phyloP scores from a whole-genome alignment of 768 basidiomycete genomes.

The Fomitopsis pulvina region DNA sequence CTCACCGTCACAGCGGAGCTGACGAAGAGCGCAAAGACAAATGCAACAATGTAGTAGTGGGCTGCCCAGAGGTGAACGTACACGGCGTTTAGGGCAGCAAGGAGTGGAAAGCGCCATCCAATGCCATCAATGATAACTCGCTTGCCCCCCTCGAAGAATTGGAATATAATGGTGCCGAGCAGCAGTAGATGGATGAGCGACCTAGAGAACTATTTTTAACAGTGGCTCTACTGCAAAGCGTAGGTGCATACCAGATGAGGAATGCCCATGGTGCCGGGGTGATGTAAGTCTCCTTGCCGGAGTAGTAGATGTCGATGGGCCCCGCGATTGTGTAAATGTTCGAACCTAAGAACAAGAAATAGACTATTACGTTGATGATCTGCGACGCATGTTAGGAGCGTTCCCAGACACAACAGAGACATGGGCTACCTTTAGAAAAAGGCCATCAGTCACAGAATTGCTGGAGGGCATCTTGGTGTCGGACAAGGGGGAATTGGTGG shows the following conservation, averaged over 20 bases:
- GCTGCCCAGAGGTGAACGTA: conserved; percentile 86
- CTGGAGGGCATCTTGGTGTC: conserved; percentile 11
- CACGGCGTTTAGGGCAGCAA: conserved; percentile 81
- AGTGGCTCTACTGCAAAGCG: background rate
- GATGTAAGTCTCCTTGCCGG: conserved; percentile 82
- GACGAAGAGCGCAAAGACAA: conserved; percentile 84
- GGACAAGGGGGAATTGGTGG: background rate
- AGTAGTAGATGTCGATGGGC: conserved; percentile 63
- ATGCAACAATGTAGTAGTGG: conserved; percentile 72
- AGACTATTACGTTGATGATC: conserved; percentile 78
- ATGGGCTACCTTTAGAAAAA: conserved; percentile 66
- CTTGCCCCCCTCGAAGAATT: conserved; percentile 77
- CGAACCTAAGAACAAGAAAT: conserved; percentile 81
- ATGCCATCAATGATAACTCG: conserved; percentile 78
- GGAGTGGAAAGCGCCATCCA: conserved; percentile 86
- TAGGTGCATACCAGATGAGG: conserved; percentile 65
- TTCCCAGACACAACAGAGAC: no score
- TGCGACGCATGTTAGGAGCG: conserved; percentile 20
- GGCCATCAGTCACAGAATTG: conserved; percentile 71
- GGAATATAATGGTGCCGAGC: conserved; percentile 86
- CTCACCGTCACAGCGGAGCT: conserved; percentile 56
- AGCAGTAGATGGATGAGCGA: conserved; percentile 86
- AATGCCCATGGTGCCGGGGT: conserved; percentile 95
- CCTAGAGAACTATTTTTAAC: conserved; percentile 32
- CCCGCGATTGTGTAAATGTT: conserved; percentile 84